Evolutionary conservation across 306 rosid genomes (phyloP).

Genomic region (Carpinus fangiana): DNA sequence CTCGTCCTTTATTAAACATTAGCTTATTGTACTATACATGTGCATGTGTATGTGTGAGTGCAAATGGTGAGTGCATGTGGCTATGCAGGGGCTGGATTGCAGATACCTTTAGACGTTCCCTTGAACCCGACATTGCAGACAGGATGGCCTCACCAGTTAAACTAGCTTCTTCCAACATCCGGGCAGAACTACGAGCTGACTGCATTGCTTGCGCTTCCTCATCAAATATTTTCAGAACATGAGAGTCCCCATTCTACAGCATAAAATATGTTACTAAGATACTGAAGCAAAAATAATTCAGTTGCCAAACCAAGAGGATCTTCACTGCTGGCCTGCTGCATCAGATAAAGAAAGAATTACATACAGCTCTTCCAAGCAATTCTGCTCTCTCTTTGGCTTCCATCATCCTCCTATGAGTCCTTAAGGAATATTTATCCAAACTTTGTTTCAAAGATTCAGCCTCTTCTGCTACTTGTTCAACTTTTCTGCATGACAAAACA

Average conservation of each 20-base stretch:
- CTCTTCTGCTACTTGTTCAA: constrained; percentile 82
- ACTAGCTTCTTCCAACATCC: constrained; percentile 73
- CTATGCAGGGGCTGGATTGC: not conserved
- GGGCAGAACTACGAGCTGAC: constrained; percentile 66
- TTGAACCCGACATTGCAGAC: constrained; percentile 67
- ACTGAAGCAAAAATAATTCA: not conserved
- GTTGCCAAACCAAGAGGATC: constrained; percentile 18
- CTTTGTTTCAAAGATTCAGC: constrained; percentile 70
- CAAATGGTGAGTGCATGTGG: not conserved
- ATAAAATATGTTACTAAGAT: constrained; percentile 11
- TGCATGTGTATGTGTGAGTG: not conserved
- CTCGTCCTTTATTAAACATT: not conserved
- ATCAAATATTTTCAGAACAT: constrained; percentile 69
- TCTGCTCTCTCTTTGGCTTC: constrained; percentile 86
- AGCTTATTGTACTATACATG: not conserved
- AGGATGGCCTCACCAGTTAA: constrained; percentile 80
- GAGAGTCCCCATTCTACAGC: constrained; percentile 77
- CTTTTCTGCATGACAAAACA: constrained; percentile 55
- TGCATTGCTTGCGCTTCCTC: constrained; percentile 82
- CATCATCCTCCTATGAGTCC: constrained; percentile 53
- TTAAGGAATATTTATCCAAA: constrained; percentile 59
- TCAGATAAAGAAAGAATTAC: constrained; percentile 19
- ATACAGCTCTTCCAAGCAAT: constrained; percentile 71
- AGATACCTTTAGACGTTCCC: constrained; percentile 88
- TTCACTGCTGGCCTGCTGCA: not conserved